Evolutionary conservation across 1,284 basidiomycete genomes (phyloP), one percentile per base, ranked within the genome.

Genomic region (Peniophora sp.): DNA sequence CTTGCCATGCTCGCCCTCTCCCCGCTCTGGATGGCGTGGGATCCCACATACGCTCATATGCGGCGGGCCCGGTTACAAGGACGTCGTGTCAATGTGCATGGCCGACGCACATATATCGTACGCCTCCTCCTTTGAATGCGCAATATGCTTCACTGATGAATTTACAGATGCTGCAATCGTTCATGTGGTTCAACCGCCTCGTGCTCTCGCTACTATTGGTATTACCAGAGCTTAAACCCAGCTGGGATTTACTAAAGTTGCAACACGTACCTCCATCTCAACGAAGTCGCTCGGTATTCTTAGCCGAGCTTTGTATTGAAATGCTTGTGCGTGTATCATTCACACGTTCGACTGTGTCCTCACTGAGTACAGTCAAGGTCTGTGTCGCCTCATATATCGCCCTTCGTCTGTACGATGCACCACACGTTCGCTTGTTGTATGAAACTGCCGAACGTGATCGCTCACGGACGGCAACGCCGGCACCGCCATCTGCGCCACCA

Each of bases 21-120:
- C 14, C 59, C 88, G 22, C 58, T 83, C 11, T 90, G 87, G 79
- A 79, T 78, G 0, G 78, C 74, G 2, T 91, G 88, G 88, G 81
- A 91, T 60, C 88, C 86, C 5, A 86, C 84, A 15, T 89, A 87
- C 60, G 68, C 75, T 5, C 70, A 75, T 2, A 68, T 78, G 48
- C 74, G 75, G 55, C 73, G 69, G 55, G 80, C 83, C 10, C 72
- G 75, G 58, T 66, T 76, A 44, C 84, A 88, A 67, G 86, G 87
- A 2, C 78, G 84, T 18, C 74, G 80, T 54, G 71, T 89, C 17
- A 76, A 81, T 35, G 67, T 86, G 39, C 73, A 71, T 36, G 85
- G 87, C 18, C 85, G 81, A 62, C 64, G 63, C 12, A 62, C 63
- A 55, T 86, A 89, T 60, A 79, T 78, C 56, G 87, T 85, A 62